Conservation (phyloP, 768 basidiomycete species). For the Phylloporus sp. region DNA sequence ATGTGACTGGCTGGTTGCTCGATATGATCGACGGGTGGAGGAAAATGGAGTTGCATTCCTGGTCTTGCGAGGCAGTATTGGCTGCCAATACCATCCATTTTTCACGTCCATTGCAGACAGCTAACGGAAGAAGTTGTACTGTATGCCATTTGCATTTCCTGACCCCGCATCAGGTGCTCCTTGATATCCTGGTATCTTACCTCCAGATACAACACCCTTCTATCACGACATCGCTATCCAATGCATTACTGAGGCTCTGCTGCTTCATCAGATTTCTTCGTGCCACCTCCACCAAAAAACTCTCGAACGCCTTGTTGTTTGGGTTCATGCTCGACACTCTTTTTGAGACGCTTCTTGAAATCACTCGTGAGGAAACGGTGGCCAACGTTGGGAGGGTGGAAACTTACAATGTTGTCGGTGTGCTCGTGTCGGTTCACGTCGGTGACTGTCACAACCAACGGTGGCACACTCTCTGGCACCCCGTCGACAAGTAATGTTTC, state of each 20-base stretch:
- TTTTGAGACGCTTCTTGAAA: constrained; percentile 59
- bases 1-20: no score
- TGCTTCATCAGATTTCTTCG: constrained; percentile 7
- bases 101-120: no score
- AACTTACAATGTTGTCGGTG: constrained; percentile 51
- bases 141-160: neutral
- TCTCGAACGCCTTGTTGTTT: constrained; percentile 70
- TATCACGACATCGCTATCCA: neutral
- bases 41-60: no score
- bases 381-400: neutral
- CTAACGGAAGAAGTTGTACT: no score
- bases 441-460: constrained; percentile 42
- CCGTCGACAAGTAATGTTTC: constrained; percentile 18
- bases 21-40: no score
- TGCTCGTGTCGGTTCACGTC: constrained; percentile 57
- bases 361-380: constrained; percentile 16
- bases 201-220: neutral
- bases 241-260: constrained; percentile 5
- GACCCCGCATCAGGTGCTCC: constrained; percentile 9
- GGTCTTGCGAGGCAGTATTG: no score
- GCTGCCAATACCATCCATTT: no score
- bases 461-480: constrained; percentile 24
- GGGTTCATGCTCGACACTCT: constrained; percentile 75
- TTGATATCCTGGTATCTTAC: constrained; percentile 1
- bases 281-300: constrained; percentile 54